Conservation (phyloP, 371 early-diverging fungal species). For the Saksenaea oblongispora region DNA sequence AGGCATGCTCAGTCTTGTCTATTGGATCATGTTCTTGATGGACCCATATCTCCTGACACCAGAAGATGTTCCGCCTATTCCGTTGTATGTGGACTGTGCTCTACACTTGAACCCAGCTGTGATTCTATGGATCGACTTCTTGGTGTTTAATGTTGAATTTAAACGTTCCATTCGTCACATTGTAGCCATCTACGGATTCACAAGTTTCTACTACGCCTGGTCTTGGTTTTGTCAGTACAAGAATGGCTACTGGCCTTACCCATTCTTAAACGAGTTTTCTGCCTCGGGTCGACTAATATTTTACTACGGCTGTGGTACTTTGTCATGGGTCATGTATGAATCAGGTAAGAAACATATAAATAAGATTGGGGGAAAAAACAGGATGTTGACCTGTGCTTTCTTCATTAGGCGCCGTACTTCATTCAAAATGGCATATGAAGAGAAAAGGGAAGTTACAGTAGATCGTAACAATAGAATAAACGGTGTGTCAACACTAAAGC, state of each 20-base stretch:
- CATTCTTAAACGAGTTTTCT: slow-evolving; percentile 38
- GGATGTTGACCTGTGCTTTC: slow-evolving; percentile 8
- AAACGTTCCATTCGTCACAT: slow-evolving; percentile 36
- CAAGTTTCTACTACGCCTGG: slow-evolving; percentile 36
- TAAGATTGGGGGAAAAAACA: not conserved
- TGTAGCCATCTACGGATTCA: slow-evolving; percentile 30
- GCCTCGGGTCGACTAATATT: slow-evolving; percentile 23
- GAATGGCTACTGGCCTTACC: slow-evolving; percentile 47
- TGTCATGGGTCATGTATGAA: slow-evolving; percentile 46
- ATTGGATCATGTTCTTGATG: slow-evolving; percentile 41
- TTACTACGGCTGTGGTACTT: slow-evolving; percentile 30
- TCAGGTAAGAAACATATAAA: slow-evolving; percentile 25
- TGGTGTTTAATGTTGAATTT: slow-evolving; percentile 40
- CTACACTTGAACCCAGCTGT: slow-evolving; percentile 47
- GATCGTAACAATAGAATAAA: no score
- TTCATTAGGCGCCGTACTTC: slow-evolving; percentile 2
- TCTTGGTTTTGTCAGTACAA: slow-evolving; percentile 35
- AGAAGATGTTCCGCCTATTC: slow-evolving; percentile 34
- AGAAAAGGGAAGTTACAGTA: not conserved
- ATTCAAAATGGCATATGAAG: not conserved
- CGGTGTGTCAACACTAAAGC: no score
- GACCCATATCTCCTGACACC: slow-evolving; percentile 39
- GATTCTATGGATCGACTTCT: slow-evolving; percentile 44
- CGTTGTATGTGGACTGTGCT: slow-evolving; percentile 32
- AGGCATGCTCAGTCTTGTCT: slow-evolving; percentile 39